phyloP scores from a whole-genome alignment of 192 early-diverging fungal genomes.

The Podila horticola region DNA sequence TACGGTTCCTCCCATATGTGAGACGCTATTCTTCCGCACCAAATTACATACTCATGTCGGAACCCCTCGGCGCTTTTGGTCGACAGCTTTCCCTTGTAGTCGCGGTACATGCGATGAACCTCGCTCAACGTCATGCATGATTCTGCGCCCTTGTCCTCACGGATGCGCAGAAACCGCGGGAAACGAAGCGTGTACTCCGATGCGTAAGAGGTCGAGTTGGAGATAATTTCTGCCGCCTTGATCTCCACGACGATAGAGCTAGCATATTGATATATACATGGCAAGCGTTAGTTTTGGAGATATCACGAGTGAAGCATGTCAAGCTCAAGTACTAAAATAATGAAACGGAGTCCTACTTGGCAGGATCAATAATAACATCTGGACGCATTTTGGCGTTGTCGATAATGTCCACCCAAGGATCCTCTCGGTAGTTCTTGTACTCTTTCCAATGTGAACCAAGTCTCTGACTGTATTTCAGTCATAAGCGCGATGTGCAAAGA shows the following conservation, averaged over 20 bases:
- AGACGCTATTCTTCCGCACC: neutral
- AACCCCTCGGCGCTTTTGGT: conserved; percentile 6
- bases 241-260: conserved; percentile 73
- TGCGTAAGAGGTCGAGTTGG: conserved; percentile 60
- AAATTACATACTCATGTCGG: neutral
- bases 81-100: conserved; percentile 39
- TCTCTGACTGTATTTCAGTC: conserved; percentile 4
- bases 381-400: conserved; percentile 71
- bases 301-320: no score
- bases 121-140: conserved; percentile 59
- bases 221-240: conserved; percentile 72
- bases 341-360: conserved; percentile 47
- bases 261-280: neutral
- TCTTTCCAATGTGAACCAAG: conserved; percentile 48
- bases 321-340: neutral
- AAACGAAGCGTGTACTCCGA: conserved; percentile 80
- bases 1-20: neutral
- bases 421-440: conserved; percentile 36
- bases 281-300: neutral
- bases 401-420: conserved; percentile 46
- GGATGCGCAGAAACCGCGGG: conserved; percentile 74
- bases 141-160: conserved; percentile 70
- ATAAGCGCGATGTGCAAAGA: neutral
- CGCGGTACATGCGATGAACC: conserved; percentile 43
- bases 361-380: conserved; percentile 74